Percentiles rank a stretch among this genome's conserved stretches.
Evolutionary conservation across 225 moss, liverwort and hornwort genomes (phyloP).

Genomic region (Marchantia polymorpha): DNA sequence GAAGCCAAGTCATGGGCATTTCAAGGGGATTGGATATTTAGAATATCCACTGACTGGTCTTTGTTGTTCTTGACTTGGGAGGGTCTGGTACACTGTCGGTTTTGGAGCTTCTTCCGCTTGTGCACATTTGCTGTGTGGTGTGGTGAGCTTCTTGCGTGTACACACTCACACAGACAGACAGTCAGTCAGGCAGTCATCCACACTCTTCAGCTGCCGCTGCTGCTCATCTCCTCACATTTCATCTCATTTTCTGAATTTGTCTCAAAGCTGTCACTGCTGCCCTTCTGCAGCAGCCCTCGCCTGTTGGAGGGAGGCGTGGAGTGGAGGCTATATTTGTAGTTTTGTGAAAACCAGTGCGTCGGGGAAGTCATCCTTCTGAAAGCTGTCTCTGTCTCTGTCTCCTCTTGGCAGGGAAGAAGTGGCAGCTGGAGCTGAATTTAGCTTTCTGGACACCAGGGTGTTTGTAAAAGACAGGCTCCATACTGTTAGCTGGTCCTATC

Average conservation of each 20-base stretch:
- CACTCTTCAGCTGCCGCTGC: neutral
- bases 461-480: neutral
- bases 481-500: neutral
- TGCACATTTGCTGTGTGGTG: neutral
- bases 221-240: no score
- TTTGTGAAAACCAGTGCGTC: neutral
- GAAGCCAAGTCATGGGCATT: neutral
- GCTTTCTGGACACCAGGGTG: neutral
- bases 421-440: neutral
- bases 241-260: neutral
- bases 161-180: neutral
- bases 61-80: neutral
- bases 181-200: no score
- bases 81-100: neutral
- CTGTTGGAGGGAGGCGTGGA: neutral
- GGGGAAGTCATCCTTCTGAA: neutral
- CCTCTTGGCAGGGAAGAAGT: neutral
- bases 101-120: neutral
- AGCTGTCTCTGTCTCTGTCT: neutral
- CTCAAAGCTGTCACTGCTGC: neutral
- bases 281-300: neutral
- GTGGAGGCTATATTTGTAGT: neutral
- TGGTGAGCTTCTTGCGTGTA: neutral
- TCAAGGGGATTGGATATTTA: neutral
- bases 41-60: slow-evolving; percentile 6